Base-by-base conservation (phyloP, 129 eudicot genomes). In the Tanacetum coccineum region DNA sequence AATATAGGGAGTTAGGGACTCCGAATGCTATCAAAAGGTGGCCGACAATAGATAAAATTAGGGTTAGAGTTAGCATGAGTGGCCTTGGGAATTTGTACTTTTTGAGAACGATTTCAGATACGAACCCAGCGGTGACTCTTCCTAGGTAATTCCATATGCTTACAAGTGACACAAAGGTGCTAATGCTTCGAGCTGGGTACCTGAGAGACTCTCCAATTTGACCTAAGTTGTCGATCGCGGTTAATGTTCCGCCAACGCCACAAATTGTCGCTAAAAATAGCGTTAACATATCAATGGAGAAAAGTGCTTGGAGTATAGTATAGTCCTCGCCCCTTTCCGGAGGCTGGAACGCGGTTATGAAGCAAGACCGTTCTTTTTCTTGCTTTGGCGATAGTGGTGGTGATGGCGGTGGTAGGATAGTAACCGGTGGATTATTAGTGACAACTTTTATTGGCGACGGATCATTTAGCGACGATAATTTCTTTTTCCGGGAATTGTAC, bases 81-180 rank as follows among this genome's bases (percentile, higher is more conserved):
- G 97, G 91, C 50, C 95, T 48, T 0, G 97, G 97, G 56, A 90
- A 80, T 54, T 82, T 87, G 78, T 84, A 90, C 54, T 74, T 87
- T 20, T 67, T 76, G 19, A 90, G 64, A 52, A 84, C 77, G 45
- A 76, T 47, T 61, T 90, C 97, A 0, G 97, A 90, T 0, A 62
- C 72, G 17, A 87, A 90, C 20, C 97, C 97, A 6, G 95, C 76
- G 10, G 75, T 79, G 2, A 90, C 95, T 64, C 97, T 50, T 11
- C 95, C 97, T 12, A 90, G 86, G 68, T 87, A 90, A 70, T 90
- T 90, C 97, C 97, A 90, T 59, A 90, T 89, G 79, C 95, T 86
- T 6, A 89, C 97, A 0, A 89, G 88, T 4, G 97, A 86, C 3
- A 90, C 95, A 12, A 90, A 90, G 0, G 97, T 90, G 71, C 91